A percentile compares a stretch with the other conserved stretches of the same genome.
These are phyloP conservation scores for Cenchrus purpureus DNA, from an alignment of 176 grass and related monocot species.

Conservation along the genomic window DNA sequence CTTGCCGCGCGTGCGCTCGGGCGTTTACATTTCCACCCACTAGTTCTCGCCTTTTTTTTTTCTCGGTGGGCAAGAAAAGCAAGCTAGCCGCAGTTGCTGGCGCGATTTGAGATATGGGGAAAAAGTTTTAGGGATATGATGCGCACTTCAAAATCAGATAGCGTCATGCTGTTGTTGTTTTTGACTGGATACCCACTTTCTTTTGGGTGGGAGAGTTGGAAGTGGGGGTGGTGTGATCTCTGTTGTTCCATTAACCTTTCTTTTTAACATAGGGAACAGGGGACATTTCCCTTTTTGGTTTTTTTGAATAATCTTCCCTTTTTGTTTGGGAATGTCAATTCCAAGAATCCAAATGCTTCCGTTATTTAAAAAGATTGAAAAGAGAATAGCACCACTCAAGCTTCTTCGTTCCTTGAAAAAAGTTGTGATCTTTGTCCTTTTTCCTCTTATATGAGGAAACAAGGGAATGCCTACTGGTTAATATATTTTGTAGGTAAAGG, in stretches of 20 bases:
- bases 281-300: not conserved
- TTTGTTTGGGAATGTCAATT: not conserved
- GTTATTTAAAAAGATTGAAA: no score
- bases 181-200: slow-evolving; percentile 42
- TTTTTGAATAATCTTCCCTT: no score
- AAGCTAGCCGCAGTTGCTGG: not conserved
- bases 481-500: not conserved
- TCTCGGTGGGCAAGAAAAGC: slow-evolving; percentile 19
- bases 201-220: not conserved
- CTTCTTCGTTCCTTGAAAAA: slow-evolving; percentile 2
- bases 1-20: slow-evolving; percentile 4
- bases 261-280: not conserved
- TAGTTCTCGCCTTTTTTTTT: slow-evolving; percentile 16
- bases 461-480: not conserved
- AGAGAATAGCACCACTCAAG: not conserved
- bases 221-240: not conserved
- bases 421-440: not conserved
- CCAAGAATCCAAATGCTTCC: not conserved
- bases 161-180: slow-evolving; percentile 9
- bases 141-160: not conserved
- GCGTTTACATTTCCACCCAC: slow-evolving; percentile 32
- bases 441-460: not conserved
- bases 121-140: slow-evolving; percentile 35
- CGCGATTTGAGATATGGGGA: slow-evolving; percentile 2
- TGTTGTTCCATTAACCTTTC: not conserved